A percentile compares a stretch with the other conserved stretches of the same genome.
Conservation (phyloP, 495 filamentous ascomycete species). For the Parmelia sp. region DNA sequence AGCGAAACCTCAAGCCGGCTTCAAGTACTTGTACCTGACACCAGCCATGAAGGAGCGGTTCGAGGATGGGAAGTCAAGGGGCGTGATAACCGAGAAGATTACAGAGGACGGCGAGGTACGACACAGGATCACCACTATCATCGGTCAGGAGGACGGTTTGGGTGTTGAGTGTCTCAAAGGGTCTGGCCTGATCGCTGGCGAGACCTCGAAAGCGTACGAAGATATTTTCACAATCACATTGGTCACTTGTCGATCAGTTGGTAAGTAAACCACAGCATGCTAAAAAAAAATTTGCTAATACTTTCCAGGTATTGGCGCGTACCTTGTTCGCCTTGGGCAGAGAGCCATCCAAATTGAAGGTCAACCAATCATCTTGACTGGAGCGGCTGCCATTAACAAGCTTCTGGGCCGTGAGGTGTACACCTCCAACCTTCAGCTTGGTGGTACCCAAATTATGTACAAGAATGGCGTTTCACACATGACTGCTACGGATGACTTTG, state of each 20-base stretch:
- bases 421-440: constrained; percentile 96
- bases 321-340: constrained; percentile 94
- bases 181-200: constrained; percentile 95
- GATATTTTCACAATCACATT: constrained; percentile 99
- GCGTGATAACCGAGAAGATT: constrained; percentile 84
- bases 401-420: constrained; percentile 96
- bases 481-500: constrained; percentile 96
- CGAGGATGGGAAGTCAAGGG: constrained; percentile 69
- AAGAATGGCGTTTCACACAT: constrained; percentile 98
- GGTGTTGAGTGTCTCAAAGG: constrained; percentile 97
- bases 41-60: constrained; percentile 82
- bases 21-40: constrained; percentile 97
- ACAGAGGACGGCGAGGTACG: constrained; percentile 82
- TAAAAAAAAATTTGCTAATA: constrained; percentile 10
- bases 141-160: constrained; percentile 91
- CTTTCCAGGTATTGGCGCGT: constrained; percentile 77
- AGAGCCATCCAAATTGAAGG: constrained; percentile 98
- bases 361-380: constrained; percentile 97
- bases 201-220: constrained; percentile 92
- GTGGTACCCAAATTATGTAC: constrained; percentile 99
- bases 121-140: constrained; percentile 88
- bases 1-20: constrained; percentile 77
- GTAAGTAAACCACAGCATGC: constrained; percentile 39
- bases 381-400: constrained; percentile 97
- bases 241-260: constrained; percentile 94